These are phyloP conservation scores for Ophiobolus disseminans DNA, from an alignment of 2,329 filamentous ascomycete species.

Conservation along the genomic window DNA sequence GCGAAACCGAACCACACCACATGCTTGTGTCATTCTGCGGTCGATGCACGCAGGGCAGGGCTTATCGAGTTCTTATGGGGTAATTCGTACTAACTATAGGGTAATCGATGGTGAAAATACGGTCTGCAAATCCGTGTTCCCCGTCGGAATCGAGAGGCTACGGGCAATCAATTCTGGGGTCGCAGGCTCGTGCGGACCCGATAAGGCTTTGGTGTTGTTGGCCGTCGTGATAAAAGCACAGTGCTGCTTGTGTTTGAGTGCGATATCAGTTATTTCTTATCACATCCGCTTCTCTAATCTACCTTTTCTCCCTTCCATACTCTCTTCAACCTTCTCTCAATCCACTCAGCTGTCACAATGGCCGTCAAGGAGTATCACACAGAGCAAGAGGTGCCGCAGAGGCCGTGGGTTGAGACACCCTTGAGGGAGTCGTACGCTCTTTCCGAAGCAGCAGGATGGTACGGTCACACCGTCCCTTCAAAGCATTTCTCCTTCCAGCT, in stretches of 20 bases:
- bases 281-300: slow-evolving; percentile 1
- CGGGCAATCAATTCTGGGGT: slow-evolving; percentile 18
- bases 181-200: slow-evolving; percentile 31
- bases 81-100: slow-evolving; percentile 44
- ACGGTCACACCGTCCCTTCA: slow-evolving; percentile 46
- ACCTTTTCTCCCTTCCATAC: neutral
- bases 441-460: slow-evolving; percentile 76
- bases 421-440: slow-evolving; percentile 71
- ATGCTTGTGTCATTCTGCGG: slow-evolving; percentile 36
- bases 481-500: slow-evolving; percentile 1
- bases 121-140: slow-evolving; percentile 16
- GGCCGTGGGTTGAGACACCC: slow-evolving; percentile 74
- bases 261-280: slow-evolving; percentile 3
- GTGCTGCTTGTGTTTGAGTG: slow-evolving; percentile 5
- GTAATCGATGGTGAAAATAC: slow-evolving; percentile 40
- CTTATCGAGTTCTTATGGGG: slow-evolving; percentile 45
- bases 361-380: slow-evolving; percentile 29
- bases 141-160: slow-evolving; percentile 14
- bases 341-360: slow-evolving; percentile 26
- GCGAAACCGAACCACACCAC: slow-evolving; percentile 20
- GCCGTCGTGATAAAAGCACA: slow-evolving; percentile 19
- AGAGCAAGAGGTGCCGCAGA: slow-evolving; percentile 31
- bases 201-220: slow-evolving; percentile 21
- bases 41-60: slow-evolving; percentile 23
- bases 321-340: neutral